phyloP scores from a whole-genome alignment of 805 yeast species.

The Tetrapisispora taiwanensis region DNA sequence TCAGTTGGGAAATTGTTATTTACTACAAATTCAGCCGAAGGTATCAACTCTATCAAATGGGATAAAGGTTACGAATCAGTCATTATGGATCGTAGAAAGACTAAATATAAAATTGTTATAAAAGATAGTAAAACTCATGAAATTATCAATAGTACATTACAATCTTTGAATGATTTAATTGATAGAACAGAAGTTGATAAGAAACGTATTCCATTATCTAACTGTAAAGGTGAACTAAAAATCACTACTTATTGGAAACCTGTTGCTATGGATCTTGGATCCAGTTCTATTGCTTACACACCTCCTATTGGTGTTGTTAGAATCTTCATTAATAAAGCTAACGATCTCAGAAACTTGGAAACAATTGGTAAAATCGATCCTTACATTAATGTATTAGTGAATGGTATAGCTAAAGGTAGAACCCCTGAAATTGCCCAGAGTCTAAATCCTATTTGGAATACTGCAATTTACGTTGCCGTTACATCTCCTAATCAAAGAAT shows the following conservation, averaged over 20 bases:
- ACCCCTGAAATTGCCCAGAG: conserved; percentile 60
- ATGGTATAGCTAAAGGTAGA: conserved; percentile 67
- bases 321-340: conserved; percentile 58
- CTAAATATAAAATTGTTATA: conserved; percentile 58
- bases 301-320: conserved; percentile 91
- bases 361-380: conserved; percentile 90
- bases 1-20: conserved; percentile 50
- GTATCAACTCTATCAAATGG: conserved; percentile 62
- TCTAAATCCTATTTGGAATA: conserved; percentile 76
- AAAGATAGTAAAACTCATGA: conserved; percentile 49
- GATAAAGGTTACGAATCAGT: conserved; percentile 54
- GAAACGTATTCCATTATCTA: conserved; percentile 63
- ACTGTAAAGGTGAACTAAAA: conserved; percentile 63
- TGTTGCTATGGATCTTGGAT: conserved; percentile 56
- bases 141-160: conserved; percentile 49
- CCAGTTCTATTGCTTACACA: conserved; percentile 73
- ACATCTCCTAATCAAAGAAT: conserved; percentile 74
- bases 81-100: conserved; percentile 57
- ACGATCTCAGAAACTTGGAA: conserved; percentile 72
- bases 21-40: conserved; percentile 39
- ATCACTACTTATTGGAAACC: conserved; percentile 77
- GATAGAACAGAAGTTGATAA: conserved; percentile 71
- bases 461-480: conserved; percentile 70
- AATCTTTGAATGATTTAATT: conserved; percentile 52
- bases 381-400: conserved; percentile 67